phyloP scores from a whole-genome alignment of 2,329 filamentous ascomycete species.

The Ophiosphaerella herpotricha region DNA sequence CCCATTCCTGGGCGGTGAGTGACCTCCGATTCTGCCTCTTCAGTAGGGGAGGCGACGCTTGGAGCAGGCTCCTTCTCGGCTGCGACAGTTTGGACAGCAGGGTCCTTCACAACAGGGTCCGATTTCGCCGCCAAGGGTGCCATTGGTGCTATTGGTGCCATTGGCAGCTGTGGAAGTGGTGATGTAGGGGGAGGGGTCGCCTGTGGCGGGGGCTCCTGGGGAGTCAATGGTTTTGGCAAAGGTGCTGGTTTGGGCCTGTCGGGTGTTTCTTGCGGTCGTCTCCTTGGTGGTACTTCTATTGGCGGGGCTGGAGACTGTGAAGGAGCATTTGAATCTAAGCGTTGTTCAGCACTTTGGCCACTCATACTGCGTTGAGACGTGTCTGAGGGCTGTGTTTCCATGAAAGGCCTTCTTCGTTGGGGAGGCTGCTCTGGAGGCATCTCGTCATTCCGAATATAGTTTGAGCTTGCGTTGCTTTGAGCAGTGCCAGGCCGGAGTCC shows the following conservation, averaged over 20 bases:
- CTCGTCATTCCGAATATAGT: constrained; percentile 36
- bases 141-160: not conserved
- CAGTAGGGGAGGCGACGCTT: constrained; percentile 51
- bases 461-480: constrained; percentile 43
- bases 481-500: constrained; percentile 41
- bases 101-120: constrained; percentile 46
- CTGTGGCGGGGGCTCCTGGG: constrained; percentile 16
- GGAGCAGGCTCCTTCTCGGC: constrained; percentile 19
- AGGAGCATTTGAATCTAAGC: constrained; percentile 30
- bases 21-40: constrained; percentile 58
- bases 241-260: constrained; percentile 31
- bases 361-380: constrained; percentile 30
- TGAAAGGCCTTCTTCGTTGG: constrained; percentile 68
- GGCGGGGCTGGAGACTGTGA: constrained; percentile 30
- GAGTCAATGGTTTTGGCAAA: constrained; percentile 9
- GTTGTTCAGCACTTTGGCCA: constrained; percentile 26
- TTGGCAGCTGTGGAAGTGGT: constrained; percentile 34
- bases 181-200: constrained; percentile 29
- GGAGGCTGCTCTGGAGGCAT: constrained; percentile 49
- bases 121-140: constrained; percentile 7
- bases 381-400: constrained; percentile 56
- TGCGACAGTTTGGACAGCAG: constrained; percentile 10
- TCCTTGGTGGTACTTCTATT: constrained; percentile 27
- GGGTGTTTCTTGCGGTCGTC: constrained; percentile 34
- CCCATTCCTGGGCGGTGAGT: constrained; percentile 75